Evolutionary conservation across 1,284 basidiomycete genomes (phyloP), one percentile per base, ranked within the genome.

Genomic region (Apiotrichum montevideense): DNA sequence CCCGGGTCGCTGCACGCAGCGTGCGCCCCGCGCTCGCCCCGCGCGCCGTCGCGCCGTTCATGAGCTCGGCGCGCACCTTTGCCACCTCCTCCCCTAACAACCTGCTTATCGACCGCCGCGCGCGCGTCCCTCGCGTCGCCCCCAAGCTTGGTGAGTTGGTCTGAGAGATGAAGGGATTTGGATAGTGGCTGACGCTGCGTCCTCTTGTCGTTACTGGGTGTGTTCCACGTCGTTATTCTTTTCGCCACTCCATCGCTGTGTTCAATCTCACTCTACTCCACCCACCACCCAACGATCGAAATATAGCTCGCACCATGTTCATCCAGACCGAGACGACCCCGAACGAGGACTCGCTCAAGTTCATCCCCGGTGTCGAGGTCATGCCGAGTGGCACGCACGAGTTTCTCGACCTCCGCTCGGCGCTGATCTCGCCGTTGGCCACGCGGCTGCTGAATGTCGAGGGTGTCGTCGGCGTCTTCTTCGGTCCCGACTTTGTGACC

Each of bases 281-380:
- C 39, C 45, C 8, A 35, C 40, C 13, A 39, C 32, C 32, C 32
- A n/a, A 33, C 34, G 34, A 13, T 37, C 33, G 8, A 11, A 9
- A 13, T n/a, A 37, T 69, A 92, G 90, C 80, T 47, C 86, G 91
- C 32, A 87, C 87, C 41, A 93, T 96, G 90, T 96, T 96, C 79
- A 95, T 95, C 62, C 92, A 96, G 77, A 98, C 95, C 6, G 95
- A 98, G 78, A 85, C 87, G 4, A 98, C 95, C 1, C 95, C 95
- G 1, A 98, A 98, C 75, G 90, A 94, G 46, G 93, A 97, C 72
- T 96, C 94, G 7, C 83, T 98, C 61, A 98, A 98, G 77, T 98
- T 98, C 78, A 92, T 98, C 55, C 96, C 95, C 0, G 95, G 95
- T 0, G 83, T 87, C 11, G 76, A 85, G 42, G 93, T 98, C 39